Conservation (phyloP, 192 early-diverging fungal species). For the Funneliformis mosseae region DNA sequence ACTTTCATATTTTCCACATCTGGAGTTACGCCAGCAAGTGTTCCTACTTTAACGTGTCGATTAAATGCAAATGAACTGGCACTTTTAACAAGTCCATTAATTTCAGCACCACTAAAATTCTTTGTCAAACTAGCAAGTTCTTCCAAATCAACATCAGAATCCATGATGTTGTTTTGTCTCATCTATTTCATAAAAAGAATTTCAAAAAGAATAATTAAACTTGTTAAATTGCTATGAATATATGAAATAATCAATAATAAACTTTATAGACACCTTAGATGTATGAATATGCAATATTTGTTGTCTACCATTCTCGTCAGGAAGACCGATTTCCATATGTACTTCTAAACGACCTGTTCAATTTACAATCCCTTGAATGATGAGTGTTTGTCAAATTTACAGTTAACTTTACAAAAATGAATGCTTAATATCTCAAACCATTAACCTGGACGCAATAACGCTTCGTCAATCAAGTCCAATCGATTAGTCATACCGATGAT, state of each 20-base stretch:
- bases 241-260: no score
- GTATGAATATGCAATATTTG: constrained; percentile 98
- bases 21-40: constrained; percentile 73
- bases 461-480: constrained; percentile 98
- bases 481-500: constrained; percentile 99
- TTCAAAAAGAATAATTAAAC: not conserved
- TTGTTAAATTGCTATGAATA: no score
- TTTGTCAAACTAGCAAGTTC: constrained; percentile 90
- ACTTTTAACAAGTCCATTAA: constrained; percentile 88
- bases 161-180: constrained; percentile 77
- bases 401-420: not conserved
- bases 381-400: not conserved
- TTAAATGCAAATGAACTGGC: constrained; percentile 96
- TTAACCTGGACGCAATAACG: constrained; percentile 87
- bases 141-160: constrained; percentile 74
- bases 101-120: constrained; percentile 98
- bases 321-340: constrained; percentile 94
- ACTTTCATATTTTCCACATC: constrained; percentile 93
- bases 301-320: constrained; percentile 88
- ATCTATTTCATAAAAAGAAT: constrained; percentile 53
- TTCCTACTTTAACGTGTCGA: constrained; percentile 93
- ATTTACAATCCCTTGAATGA: not conserved
- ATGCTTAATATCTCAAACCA: not conserved
- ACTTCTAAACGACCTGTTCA: constrained; percentile 82
- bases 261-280: constrained; percentile 56